A percentile compares a stretch with the other conserved stretches of the same genome.
Evolutionary conservation across 305 asterid species (phyloP).

Genomic region (Rubia peregrina): DNA sequence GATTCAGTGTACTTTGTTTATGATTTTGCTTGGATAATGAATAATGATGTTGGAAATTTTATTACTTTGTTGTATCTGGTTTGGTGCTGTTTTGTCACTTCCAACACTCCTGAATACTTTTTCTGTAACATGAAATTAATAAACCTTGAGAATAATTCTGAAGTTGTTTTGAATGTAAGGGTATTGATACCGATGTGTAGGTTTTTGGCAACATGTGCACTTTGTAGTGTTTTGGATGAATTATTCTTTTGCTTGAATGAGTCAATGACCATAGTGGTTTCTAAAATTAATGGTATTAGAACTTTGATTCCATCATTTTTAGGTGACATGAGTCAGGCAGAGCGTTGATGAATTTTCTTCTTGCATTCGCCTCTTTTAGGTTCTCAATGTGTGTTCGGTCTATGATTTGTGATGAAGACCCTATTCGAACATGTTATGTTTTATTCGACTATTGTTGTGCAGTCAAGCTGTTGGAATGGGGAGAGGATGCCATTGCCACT

Average conservation of each 20-base stretch:
- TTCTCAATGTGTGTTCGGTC: neutral
- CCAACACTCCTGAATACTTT: neutral
- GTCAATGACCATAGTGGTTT: neutral
- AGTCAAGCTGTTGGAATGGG: constrained; percentile 96
- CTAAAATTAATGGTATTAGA: no score
- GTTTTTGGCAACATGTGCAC: no score
- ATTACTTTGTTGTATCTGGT: neutral
- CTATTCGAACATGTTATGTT: neutral
- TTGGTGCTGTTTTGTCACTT: neutral
- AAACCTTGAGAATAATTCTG: neutral
- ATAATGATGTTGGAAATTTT: neutral
- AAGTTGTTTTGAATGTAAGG: neutral
- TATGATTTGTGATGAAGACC: neutral
- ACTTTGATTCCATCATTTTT: neutral
- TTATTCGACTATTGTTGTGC: neutral
- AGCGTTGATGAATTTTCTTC: neutral
- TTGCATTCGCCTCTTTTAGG: neutral
- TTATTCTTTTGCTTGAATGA: neutral
- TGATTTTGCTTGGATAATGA: neutral
- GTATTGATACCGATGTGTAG: neutral
- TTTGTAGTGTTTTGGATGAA: neutral
- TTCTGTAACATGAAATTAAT: neutral
- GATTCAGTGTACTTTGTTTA: neutral
- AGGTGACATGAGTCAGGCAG: neutral
- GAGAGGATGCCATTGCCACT: constrained; percentile 80